A percentile compares a stretch with the other conserved stretches of the same genome.
Evolutionary conservation across 768 basidiomycete genomes (phyloP).

Genomic region (Lactarius indigo): DNA sequence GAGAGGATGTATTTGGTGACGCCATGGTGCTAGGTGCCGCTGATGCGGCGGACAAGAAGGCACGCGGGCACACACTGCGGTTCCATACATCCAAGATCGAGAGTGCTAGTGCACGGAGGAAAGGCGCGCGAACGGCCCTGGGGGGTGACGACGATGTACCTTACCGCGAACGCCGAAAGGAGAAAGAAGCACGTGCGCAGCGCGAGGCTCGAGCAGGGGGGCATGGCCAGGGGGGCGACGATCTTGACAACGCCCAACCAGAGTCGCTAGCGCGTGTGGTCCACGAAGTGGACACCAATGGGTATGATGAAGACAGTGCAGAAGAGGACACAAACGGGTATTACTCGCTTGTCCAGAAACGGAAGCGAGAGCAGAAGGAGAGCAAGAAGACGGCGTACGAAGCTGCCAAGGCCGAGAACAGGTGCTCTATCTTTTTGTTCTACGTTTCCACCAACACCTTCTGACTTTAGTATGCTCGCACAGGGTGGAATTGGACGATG

Average conservation of each 20-base stretch:
- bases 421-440: constrained; percentile 41
- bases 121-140: constrained; percentile 65
- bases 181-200: constrained; percentile 51
- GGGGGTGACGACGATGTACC: constrained; percentile 97
- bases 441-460: neutral
- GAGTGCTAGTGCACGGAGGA: constrained; percentile 69
- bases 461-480: constrained; percentile 2
- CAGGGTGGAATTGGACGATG: constrained; percentile 38
- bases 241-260: constrained; percentile 58
- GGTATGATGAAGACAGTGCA: constrained; percentile 35
- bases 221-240: constrained; percentile 56
- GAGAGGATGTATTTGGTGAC: constrained; percentile 68
- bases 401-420: constrained; percentile 47
- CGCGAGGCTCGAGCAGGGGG: constrained; percentile 49
- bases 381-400: constrained; percentile 84
- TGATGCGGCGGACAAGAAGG: constrained; percentile 81
- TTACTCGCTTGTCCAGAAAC: constrained; percentile 84
- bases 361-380: constrained; percentile 66
- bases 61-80: constrained; percentile 75
- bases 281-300: constrained; percentile 36
- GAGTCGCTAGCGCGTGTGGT: constrained; percentile 32
- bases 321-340: constrained; percentile 65
- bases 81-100: constrained; percentile 95
- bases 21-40: constrained; percentile 58
- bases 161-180: constrained; percentile 70